These are phyloP conservation scores for Pichia californica DNA, from an alignment of 805 yeast genomes.

Conservation along the genomic window DNA sequence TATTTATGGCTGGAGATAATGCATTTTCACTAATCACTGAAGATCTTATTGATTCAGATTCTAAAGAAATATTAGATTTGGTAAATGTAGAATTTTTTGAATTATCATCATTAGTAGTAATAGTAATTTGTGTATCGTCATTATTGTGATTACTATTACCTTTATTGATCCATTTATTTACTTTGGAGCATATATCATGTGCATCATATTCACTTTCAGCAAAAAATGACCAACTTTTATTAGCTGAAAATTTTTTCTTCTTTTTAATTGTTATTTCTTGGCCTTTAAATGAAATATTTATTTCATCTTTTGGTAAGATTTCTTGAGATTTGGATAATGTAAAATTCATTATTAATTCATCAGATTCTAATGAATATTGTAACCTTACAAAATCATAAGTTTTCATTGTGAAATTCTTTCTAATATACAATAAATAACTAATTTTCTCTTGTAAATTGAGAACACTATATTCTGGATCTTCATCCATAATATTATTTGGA, in stretches of 20 bases:
- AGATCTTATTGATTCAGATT: neutral
- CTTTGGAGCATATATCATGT: constrained; percentile 21
- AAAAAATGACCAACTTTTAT: constrained; percentile 44
- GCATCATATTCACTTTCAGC: constrained; percentile 70
- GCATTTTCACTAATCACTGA: neutral
- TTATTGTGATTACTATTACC: constrained; percentile 4
- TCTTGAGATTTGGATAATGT: constrained; percentile 17
- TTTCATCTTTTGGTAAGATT: constrained; percentile 17
- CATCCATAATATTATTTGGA: neutral
- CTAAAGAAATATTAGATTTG: neutral
- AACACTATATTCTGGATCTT: constrained; percentile 7
- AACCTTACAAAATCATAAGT: constrained; percentile 13
- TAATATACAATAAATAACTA: constrained; percentile 17
- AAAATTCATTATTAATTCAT: constrained; percentile 5
- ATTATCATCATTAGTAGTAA: constrained; percentile 2
- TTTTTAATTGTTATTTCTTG: constrained; percentile 23
- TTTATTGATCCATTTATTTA: constrained; percentile 7
- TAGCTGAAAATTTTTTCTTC: constrained; percentile 29
- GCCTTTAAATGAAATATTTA: constrained; percentile 17
- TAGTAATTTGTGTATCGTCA: constrained; percentile 3
- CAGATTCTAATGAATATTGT: constrained; percentile 4
- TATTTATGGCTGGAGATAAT: constrained; percentile 3
- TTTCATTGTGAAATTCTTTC: constrained; percentile 17
- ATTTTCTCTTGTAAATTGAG: constrained; percentile 13
- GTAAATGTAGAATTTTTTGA: neutral